Percentiles rank a stretch among this genome's conserved stretches.
phyloP scores from a whole-genome alignment of 345 rosid species.

The Acer negundo region DNA sequence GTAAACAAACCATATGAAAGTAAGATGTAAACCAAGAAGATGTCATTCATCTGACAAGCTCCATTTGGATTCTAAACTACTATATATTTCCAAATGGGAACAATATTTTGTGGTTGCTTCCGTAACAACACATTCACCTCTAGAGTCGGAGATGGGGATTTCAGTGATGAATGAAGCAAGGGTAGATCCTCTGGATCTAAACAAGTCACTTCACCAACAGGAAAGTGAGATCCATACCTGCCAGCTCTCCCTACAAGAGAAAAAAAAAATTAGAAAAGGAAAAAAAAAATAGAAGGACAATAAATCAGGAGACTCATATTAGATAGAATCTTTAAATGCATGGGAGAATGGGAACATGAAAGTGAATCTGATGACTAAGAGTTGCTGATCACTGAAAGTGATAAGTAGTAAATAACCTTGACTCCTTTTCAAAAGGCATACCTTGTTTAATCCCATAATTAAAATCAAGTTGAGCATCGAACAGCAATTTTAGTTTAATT shows the following conservation, averaged over 20 bases:
- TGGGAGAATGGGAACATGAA: not conserved
- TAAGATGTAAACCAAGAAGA: not conserved
- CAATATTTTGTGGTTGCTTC: not conserved
- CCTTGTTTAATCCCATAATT: not conserved
- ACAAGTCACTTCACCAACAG: slow-evolving; percentile 94
- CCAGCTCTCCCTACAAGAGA: slow-evolving; percentile 77
- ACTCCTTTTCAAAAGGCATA: not conserved
- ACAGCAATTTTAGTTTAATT: not conserved
- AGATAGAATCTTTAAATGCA: not conserved
- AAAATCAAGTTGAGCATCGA: not conserved
- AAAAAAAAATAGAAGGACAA: not conserved
- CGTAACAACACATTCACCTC: slow-evolving; percentile 48
- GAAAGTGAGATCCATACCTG: slow-evolving; percentile 83
- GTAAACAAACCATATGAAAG: slow-evolving; percentile 17
- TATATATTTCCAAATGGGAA: not conserved
- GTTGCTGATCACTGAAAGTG: not conserved
- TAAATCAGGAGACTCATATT: not conserved
- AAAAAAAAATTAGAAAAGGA: not conserved
- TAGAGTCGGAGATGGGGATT: slow-evolving; percentile 65
- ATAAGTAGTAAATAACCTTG: not conserved
- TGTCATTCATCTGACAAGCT: not conserved
- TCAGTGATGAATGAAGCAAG: slow-evolving; percentile 72
- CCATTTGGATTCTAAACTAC: not conserved
- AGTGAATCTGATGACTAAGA: not conserved
- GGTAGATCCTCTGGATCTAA: slow-evolving; percentile 61